A percentile compares a stretch with the other conserved stretches of the same genome.
These are phyloP conservation scores for Solanum chiquidenum DNA, from an alignment of 257 asterid species.

Conservation along the genomic window DNA sequence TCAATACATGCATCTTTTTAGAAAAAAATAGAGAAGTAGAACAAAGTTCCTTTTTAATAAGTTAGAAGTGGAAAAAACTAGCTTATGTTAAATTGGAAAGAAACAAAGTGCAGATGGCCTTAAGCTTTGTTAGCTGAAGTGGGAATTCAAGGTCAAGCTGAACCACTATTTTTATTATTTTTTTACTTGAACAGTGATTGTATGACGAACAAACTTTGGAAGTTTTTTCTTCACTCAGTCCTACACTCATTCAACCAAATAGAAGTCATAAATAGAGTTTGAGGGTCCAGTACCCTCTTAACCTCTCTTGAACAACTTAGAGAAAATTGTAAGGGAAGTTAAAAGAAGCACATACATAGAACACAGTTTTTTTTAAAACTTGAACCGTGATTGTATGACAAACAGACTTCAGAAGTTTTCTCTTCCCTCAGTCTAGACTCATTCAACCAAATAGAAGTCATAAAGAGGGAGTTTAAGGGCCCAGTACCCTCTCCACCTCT, in stretches of 20 bases:
- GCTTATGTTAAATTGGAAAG: neutral
- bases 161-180: neutral
- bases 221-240: neutral
- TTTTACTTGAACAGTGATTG: neutral
- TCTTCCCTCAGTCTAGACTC: neutral
- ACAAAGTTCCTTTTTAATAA: neutral
- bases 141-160: neutral
- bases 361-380: neutral
- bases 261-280: neutral
- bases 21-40: neutral
- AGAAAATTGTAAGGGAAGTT: neutral
- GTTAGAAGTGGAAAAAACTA: neutral
- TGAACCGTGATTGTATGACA: neutral
- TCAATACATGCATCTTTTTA: neutral
- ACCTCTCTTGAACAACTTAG: neutral
- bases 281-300: neutral
- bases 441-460: neutral
- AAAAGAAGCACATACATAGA: neutral
- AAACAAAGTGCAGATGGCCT: neutral
- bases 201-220: neutral
- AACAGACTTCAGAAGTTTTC: neutral
- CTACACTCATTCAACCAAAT: neutral
- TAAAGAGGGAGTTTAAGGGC: neutral
- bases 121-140: neutral
- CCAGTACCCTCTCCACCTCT: neutral